Conservation (phyloP, 441 rosid species). For the Pelargonium citronellum region DNA sequence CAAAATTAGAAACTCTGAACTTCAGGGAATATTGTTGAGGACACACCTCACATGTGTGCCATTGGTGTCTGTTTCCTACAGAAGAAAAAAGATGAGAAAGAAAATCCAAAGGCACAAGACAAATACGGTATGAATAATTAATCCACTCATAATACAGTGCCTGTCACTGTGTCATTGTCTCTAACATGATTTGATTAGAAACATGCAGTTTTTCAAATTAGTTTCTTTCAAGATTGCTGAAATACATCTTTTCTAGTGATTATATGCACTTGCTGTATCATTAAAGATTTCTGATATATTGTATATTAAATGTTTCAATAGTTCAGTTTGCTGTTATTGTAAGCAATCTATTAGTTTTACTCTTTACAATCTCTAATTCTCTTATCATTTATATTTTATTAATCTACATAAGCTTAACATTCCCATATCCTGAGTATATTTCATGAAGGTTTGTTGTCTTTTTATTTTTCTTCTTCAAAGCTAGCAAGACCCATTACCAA, state of each 20-base stretch:
- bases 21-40: constrained; percentile 7
- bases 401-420: neutral
- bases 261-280: neutral
- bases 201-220: neutral
- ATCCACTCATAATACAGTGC: neutral
- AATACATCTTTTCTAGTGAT: neutral
- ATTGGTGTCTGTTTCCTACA: constrained; percentile 1
- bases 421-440: constrained; percentile 1
- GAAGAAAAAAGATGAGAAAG: neutral
- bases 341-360: neutral
- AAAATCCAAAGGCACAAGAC: constrained; percentile 3
- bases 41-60: constrained; percentile 10
- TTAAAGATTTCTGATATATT: neutral
- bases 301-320: no score
- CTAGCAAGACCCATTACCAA: neutral
- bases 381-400: constrained; percentile 1
- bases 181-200: constrained; percentile 6
- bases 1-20: constrained; percentile 3
- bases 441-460: neutral
- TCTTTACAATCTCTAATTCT: no score
- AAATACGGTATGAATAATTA: constrained; percentile 3
- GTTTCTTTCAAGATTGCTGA: neutral
- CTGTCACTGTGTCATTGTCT: neutral
- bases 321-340: neutral
- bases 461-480: neutral